phyloP scores from a whole-genome alignment of 2,329 filamentous ascomycete species.

The Trichoderma citrinoviride region DNA sequence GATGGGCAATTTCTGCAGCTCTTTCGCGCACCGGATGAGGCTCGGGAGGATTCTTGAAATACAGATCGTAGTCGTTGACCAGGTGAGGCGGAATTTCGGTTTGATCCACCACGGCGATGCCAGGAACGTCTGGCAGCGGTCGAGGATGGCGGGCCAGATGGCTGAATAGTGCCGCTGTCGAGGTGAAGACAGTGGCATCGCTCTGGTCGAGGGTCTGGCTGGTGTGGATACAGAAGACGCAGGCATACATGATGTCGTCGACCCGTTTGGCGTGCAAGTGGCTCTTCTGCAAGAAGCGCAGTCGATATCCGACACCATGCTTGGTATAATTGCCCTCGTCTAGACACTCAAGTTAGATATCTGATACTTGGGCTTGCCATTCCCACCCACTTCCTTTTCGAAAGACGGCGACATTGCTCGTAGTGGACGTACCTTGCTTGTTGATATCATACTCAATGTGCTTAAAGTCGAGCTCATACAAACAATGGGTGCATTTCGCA shows the following conservation, averaged over 20 bases:
- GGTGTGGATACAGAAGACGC: slow-evolving; percentile 52
- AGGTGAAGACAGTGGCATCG: slow-evolving; percentile 58
- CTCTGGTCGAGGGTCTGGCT: slow-evolving; percentile 52
- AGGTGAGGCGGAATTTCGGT: slow-evolving; percentile 40
- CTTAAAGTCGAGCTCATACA: slow-evolving; percentile 53
- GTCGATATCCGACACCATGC: slow-evolving; percentile 48
- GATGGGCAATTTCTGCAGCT: slow-evolving; percentile 38
- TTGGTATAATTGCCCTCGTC: slow-evolving; percentile 46
- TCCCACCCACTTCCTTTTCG: background rate
- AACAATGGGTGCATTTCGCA: slow-evolving; percentile 52
- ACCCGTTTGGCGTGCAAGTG: slow-evolving; percentile 49
- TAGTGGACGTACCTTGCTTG: slow-evolving; percentile 42
- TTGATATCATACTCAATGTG: slow-evolving; percentile 53
- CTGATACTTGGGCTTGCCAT: background rate
- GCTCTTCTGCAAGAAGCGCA: slow-evolving; percentile 56
- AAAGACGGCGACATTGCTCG: background rate
- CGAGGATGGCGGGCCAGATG: slow-evolving; percentile 54
- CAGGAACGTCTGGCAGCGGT: slow-evolving; percentile 49
- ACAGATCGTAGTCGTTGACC: slow-evolving; percentile 53
- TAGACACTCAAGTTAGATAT: background rate
- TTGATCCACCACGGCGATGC: slow-evolving; percentile 49
- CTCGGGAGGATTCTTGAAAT: slow-evolving; percentile 43
- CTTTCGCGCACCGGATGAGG: slow-evolving; percentile 44
- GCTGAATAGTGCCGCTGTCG: slow-evolving; percentile 49
- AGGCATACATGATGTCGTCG: slow-evolving; percentile 55